Base-by-base conservation (phyloP, 140 eudicot species). In the Ambrosia hybrid region DNA sequence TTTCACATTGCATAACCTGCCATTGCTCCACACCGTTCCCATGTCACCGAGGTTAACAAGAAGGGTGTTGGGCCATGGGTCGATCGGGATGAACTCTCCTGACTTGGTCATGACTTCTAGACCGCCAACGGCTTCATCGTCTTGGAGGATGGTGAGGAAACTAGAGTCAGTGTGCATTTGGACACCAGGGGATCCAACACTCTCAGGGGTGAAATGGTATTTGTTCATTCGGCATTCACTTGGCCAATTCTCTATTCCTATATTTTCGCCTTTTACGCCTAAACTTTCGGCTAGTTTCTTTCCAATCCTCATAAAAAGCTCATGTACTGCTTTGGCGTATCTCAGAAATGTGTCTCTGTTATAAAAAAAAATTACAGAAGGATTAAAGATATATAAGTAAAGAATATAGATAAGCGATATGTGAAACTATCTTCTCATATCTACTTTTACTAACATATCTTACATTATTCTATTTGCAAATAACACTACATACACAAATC, bases 101-200 rank as follows among this genome's bases (percentile, higher is more conserved):
- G 85, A 79, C 63, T 34, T 72, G 71, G 73, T 36, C 80, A 81
- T 79, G 45, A 79, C 87, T 80, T 85, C 84, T 5, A 85, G 73
- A 33, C 87, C 89, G 38, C 87, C 82, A 39, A 79, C 83, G 30
- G 62, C 72, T 64, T 79, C 87, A 45, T 82, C 90, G 39, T 85
- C 90, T 65, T 85, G 90, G 55, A 85, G 83, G 17, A 85, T 52
- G 55, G 90, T 73, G 39, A 85, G 85, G 58, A 87, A 81, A 3
- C 85, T 85, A 0, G 89, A 81, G 71, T 87, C 92, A 0, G 92
- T 87, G 65, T 87, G 92, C 7, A 74, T 56, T 41, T 82, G 83
- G 21, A 79, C 83, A 60, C 92, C 87, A 4, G 75, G n/a, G 51
- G 82, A 66, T 48, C 92, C 92, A 9, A 84, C 78, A 8, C 70